Base-by-base conservation (phyloP, 805 yeast species). In the Ogataea sp. region DNA sequence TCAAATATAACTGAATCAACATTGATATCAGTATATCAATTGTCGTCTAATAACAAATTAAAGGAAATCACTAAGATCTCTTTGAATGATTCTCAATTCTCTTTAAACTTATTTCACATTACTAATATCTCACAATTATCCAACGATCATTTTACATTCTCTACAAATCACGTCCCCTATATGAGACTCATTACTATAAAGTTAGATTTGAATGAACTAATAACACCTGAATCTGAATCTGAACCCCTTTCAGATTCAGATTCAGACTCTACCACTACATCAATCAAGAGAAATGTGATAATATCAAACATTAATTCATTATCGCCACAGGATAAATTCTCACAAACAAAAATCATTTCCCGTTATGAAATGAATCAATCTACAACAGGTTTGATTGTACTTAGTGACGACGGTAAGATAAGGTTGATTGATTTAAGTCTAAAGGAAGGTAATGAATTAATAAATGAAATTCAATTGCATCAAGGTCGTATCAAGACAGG, bases 131-230 rank as follows among this genome's bases (percentile, higher is more conserved):
- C 58, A 8, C 55, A 58, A 5, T 39, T 46, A 2, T 6, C 8
- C 26, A 23, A 23, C 26, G 11, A 23, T 8, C 31, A 35, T 20
- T 51, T 82, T 14, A 77, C 80, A 0, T 70, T 83, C 7, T 86
- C 79, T 0, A 86, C 96, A 0, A 78, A 88, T 1, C 90, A 85
- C 50, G 70, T 73, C 13, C 96, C 96, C 4, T 82, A 68, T 50
- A 75, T 83, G 84, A 58, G 95, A 46, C 46, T 83, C 11, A 69
- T 86, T 1, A 55, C 83, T 0, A 67, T 78, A 0, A 54, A 63
- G 24, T 44, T 78, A n/a, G n/a, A n/a, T n/a, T n/a, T n/a, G n/a
- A n/a, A n/a, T n/a, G n/a, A n/a, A 74, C 78, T 1, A 33, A 38
- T 10, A 32, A 37, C 23, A 32, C 20, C 17, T 17, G 11, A 18